Percentiles rank a stretch among this genome's conserved stretches.
These are phyloP conservation scores for Fomitopsis serialis DNA, from an alignment of 768 basidiomycete species.

Conservation along the genomic window DNA sequence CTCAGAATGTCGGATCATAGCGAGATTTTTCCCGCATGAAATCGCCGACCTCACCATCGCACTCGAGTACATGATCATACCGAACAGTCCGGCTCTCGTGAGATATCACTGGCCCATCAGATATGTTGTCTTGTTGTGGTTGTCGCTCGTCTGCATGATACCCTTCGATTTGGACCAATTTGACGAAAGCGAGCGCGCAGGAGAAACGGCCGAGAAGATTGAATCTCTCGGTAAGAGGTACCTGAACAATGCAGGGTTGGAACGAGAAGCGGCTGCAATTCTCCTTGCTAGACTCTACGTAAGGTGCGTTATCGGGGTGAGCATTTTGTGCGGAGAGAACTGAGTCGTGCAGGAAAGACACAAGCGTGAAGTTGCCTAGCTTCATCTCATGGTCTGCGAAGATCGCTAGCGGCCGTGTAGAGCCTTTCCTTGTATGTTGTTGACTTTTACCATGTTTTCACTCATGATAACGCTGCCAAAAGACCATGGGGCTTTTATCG, in stretches of 20 bases:
- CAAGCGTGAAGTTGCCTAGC: slow-evolving; percentile 36
- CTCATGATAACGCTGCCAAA: neutral
- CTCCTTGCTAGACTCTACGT: slow-evolving; percentile 79
- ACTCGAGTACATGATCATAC: slow-evolving; percentile 53
- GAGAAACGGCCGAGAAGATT: slow-evolving; percentile 50
- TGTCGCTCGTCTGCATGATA: slow-evolving; percentile 90
- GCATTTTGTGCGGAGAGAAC: neutral
- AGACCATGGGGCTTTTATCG: slow-evolving; percentile 68
- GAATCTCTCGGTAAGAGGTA: slow-evolving; percentile 54
- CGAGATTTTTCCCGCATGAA: slow-evolving; percentile 92
- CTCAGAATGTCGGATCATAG: slow-evolving; percentile 34
- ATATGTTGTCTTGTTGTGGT: slow-evolving; percentile 84
- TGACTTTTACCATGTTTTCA: neutral
- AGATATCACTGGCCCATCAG: slow-evolving; percentile 70
- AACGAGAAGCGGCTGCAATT: slow-evolving; percentile 77
- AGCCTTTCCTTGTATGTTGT: slow-evolving; percentile 47
- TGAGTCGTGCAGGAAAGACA: slow-evolving; percentile 49
- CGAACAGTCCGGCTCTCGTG: slow-evolving; percentile 36
- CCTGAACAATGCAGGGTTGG: slow-evolving; percentile 69
- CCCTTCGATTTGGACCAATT: slow-evolving; percentile 90
- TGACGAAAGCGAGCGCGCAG: slow-evolving; percentile 51
- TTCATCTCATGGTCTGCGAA: slow-evolving; percentile 48
- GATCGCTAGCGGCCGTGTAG: slow-evolving; percentile 32
- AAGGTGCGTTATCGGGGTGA: slow-evolving; percentile 42
- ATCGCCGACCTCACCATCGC: slow-evolving; percentile 76